A percentile compares a stretch with the other conserved stretches of the same genome.
phyloP scores from a whole-genome alignment of 768 basidiomycete genomes.

The Daedaleopsis nitida region DNA sequence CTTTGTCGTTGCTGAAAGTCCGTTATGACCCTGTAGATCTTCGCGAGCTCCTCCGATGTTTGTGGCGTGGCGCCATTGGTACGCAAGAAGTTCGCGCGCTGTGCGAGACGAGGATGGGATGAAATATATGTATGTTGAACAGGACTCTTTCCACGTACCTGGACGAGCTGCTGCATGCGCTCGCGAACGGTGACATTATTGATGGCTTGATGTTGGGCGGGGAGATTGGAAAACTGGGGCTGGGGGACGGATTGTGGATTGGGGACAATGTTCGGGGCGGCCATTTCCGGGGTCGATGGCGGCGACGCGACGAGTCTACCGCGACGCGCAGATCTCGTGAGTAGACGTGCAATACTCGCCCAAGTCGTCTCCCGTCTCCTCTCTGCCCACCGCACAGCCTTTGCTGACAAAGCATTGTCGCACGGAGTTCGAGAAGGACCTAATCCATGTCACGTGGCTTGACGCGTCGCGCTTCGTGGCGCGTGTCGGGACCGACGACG shows the following conservation, averaged over 20 bases:
- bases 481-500: not conserved
- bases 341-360: slow-evolving; percentile 23
- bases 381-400: slow-evolving; percentile 8
- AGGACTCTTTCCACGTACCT: slow-evolving; percentile 20
- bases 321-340: slow-evolving; percentile 39
- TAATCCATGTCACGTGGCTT: slow-evolving; percentile 10
- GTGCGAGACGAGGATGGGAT: slow-evolving; percentile 9
- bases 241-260: slow-evolving; percentile 23
- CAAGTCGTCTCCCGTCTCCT: slow-evolving; percentile 12
- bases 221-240: slow-evolving; percentile 16
- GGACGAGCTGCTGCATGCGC: slow-evolving; percentile 30
- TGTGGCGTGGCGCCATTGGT: slow-evolving; percentile 48
- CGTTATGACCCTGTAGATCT: slow-evolving; percentile 41
- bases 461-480: slow-evolving; percentile 23
- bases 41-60: slow-evolving; percentile 44
- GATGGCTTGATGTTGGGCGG: slow-evolving; percentile 18
- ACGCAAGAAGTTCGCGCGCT: slow-evolving; percentile 48
- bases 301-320: slow-evolving; percentile 17
- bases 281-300: slow-evolving; percentile 23
- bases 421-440: not conserved
- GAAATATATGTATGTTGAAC: not conserved
- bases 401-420: slow-evolving; percentile 8
- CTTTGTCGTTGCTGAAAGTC: slow-evolving; percentile 34
- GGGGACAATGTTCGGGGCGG: slow-evolving; percentile 29
- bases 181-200: slow-evolving; percentile 16